Percentiles rank a stretch among this genome's conserved stretches.
phyloP scores from a whole-genome alignment of 495 filamentous ascomycete species.

The Penicillium paxilli region DNA sequence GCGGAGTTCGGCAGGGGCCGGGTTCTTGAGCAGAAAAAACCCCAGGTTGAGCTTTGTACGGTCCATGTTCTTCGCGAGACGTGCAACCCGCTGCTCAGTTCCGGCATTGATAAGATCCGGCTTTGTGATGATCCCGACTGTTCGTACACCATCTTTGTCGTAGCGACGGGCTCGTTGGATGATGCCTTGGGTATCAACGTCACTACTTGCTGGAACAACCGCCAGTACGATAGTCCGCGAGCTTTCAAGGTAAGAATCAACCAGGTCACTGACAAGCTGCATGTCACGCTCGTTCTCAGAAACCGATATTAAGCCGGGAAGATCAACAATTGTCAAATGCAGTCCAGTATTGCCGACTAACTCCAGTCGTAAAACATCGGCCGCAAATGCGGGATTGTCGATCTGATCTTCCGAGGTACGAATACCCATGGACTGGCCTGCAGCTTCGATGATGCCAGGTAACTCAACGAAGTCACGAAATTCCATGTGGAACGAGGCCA shows the following conservation, averaged over 20 bases:
- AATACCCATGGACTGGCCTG: no score
- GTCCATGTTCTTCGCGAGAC: slow-evolving; percentile 40
- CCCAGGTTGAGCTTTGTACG: slow-evolving; percentile 45
- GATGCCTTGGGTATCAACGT: slow-evolving; percentile 52
- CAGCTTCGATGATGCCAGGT: no score
- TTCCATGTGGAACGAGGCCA: no score
- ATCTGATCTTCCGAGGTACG: no score
- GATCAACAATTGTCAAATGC: no score
- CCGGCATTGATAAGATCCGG: slow-evolving; percentile 43
- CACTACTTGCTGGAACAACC: slow-evolving; percentile 48
- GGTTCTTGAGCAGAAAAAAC: slow-evolving; percentile 48
- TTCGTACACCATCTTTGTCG: slow-evolving; percentile 46
- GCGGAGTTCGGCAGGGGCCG: slow-evolving; percentile 21
- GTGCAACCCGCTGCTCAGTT: slow-evolving; percentile 30
- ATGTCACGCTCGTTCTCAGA: slow-evolving; percentile 32
- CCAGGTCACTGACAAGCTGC: slow-evolving; percentile 22
- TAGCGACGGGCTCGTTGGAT: slow-evolving; percentile 42
- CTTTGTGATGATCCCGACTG: slow-evolving; percentile 58
- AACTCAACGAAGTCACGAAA: no score
- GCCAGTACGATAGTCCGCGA: slow-evolving; percentile 37
- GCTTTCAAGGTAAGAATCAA: slow-evolving; percentile 31
- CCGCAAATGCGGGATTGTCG: no score
- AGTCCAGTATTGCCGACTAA: no score
- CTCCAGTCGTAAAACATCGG: no score
- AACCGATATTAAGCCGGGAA: no score